Base-by-base conservation (phyloP, 768 basidiomycete genomes). In the Antrodiella citrinella region DNA sequence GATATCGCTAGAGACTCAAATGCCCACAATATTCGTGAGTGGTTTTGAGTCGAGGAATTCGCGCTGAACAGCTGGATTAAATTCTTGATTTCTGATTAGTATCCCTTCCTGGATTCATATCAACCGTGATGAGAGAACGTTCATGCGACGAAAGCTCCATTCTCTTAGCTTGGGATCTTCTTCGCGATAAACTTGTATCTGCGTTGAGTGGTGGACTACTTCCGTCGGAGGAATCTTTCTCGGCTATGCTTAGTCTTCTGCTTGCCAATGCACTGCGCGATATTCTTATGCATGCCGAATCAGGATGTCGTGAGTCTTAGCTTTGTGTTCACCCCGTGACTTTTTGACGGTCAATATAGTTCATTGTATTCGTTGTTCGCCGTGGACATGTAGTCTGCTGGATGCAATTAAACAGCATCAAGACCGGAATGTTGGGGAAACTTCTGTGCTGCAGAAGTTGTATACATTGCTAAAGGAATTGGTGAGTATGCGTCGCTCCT, bases 321-420 rank as follows among this genome's bases (percentile, higher is more conserved):
- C 45, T 30, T n/a, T n/a, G n/a, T n/a, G 15, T 15, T 55, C 52
- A 45, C 45, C 43, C 50, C 47, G 46, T 45, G 41, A 42, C 49
- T 40, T 44, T 20, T 43, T 42, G 43, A 45, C 45, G 20, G 25
- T 15, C 24, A 47, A 24, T 38, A 44, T 22, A n/a, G 26, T 4
- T n/a, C 25, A 20, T 18, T 10, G 2, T 26, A 18, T 42, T 5
- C 38, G 15, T 18, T 23, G 30, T 45, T 38, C 18, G 22, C 24
- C 30, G 15, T 35, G 30, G 30, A 35, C 30, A 7, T 15, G 15
- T 15, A 35, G 30, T 15, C 30, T 35, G n/a, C n/a, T n/a, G n/a
- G n/a, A n/a, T n/a, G n/a, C n/a, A n/a, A n/a, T n/a, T n/a, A n/a
- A n/a, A n/a, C n/a, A n/a, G n/a, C n/a, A n/a, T n/a, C n/a, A n/a